phyloP scores from a whole-genome alignment of 768 basidiomycete genomes.

The Hygrophoropsis aurantiaca region DNA sequence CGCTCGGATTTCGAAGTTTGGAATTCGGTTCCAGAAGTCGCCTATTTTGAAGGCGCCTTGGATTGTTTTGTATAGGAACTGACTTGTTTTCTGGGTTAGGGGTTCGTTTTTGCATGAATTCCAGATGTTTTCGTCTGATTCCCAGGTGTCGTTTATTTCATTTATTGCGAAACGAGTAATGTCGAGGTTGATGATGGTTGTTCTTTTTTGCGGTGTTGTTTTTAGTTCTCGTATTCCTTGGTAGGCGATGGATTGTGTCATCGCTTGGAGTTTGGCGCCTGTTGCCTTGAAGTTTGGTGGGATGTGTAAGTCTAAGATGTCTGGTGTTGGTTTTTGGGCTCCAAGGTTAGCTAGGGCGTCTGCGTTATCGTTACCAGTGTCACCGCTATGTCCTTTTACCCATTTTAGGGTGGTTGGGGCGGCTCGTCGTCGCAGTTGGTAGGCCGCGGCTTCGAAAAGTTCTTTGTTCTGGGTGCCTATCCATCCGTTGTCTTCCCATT shows the following conservation, averaged over 20 bases:
- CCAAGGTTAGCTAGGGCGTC: conserved; percentile 20
- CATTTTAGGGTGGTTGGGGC: conserved; percentile 21
- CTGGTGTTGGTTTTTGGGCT: neutral
- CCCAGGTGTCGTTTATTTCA: neutral
- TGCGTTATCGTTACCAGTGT: conserved; percentile 22
- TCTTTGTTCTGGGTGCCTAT: conserved; percentile 11
- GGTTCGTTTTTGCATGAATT: conserved; percentile 5
- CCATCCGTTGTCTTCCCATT: conserved; percentile 29
- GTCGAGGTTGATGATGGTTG: conserved; percentile 6
- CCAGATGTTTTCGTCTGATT: conserved; percentile 14
- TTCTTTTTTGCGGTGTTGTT: neutral
- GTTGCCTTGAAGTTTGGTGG: conserved; percentile 3
- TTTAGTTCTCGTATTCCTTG: neutral
- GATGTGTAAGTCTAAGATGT: conserved; percentile 5
- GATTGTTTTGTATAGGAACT: conserved; percentile 23
- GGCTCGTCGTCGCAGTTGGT: conserved; percentile 6
- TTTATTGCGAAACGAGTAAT: conserved; percentile 1
- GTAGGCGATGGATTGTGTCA: conserved; percentile 20
- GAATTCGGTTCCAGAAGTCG: conserved; percentile 22
- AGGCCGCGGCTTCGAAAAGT: conserved; percentile 5
- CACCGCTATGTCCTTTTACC: conserved; percentile 23
- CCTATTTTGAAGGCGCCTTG: conserved; percentile 24
- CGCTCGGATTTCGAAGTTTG: conserved; percentile 5
- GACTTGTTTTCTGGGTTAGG: conserved; percentile 2
- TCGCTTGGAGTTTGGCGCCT: conserved; percentile 11